Evolutionary conservation across 1,284 basidiomycete genomes (phyloP), one percentile per base, ranked within the genome.

Genomic region (Heliocybe sulcata): DNA sequence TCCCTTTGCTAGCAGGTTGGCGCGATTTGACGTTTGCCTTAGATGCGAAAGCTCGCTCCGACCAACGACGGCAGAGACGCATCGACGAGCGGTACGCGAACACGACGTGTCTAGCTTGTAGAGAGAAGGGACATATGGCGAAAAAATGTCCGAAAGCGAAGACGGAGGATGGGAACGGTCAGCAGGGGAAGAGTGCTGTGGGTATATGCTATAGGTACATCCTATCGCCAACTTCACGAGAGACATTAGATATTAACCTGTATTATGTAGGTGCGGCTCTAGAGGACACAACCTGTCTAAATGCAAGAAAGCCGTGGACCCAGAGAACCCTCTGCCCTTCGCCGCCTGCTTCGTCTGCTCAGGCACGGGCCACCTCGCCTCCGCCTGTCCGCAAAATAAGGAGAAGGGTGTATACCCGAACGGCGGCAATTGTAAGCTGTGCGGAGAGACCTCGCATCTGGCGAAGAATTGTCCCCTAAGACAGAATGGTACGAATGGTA

Each of bases 261-360:
- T n/a, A n/a, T n/a, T 56, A 31, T 57, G 47, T 65, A 94, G 94
- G 59, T 98, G 94, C 64, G 90, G 93, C 51, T 93, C 91, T 2
- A 79, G 75, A 2, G 79, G 77, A 57, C 94, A 98, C 62, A 88
- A 79, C 10, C 78, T 98, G 2, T 83, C 90, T 16, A 77, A 76
- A 42, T 98, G 94, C 68, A 85, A 77, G 57, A 83, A 84, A 61
- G 77, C 81, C 1, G 72, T 76, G 10, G 79, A 92, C 66, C 74
- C 79, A n/a, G 64, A 66, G 14, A 77, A 90, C 60, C 87, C 89
- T 1, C 77, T 94, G 2, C 94, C 94, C 0, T 94, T 83, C 64
- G 94, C 94, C 0, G 92, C 87, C 1, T 98, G 94, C 70, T 98
- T 94, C 66, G 88, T 98, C 31, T 98, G 94, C 65, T 82, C 82